Conservation (phyloP, 495 filamentous ascomycete genomes). For the Immersiella caudata region DNA sequence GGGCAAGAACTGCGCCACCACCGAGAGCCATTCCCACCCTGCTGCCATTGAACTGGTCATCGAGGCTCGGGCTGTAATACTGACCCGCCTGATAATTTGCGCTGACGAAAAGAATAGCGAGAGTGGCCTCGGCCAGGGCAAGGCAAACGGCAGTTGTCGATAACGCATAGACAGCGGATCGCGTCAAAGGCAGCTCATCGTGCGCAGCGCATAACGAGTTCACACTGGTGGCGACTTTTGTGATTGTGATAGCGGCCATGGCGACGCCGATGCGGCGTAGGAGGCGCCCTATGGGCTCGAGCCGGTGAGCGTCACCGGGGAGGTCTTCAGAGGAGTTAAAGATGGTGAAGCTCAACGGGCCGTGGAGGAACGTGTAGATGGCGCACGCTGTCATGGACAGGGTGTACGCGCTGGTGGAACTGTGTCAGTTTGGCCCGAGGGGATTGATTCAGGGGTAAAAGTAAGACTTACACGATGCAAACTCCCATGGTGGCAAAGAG, state of each 20-base stretch:
- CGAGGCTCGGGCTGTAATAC: background rate
- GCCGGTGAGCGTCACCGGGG: background rate
- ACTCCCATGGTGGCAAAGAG: background rate
- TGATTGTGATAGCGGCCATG: background rate
- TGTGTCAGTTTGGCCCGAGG: background rate
- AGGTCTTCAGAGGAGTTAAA: background rate
- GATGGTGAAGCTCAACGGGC: background rate
- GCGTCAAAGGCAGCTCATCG: background rate
- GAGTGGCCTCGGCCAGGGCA: background rate
- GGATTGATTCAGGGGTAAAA: background rate
- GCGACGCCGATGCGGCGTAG: constrained; percentile 4
- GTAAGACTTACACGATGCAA: background rate
- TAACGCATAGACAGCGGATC: background rate
- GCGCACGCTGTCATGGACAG: background rate
- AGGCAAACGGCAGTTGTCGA: background rate
- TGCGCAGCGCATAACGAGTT: background rate
- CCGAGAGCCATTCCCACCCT: background rate
- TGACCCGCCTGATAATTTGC: background rate
- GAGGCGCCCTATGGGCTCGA: background rate
- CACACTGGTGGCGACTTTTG: background rate
- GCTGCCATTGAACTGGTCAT: background rate
- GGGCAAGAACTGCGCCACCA: background rate
- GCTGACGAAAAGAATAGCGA: background rate
- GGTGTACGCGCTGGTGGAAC: background rate
- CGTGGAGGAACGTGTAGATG: constrained; percentile 5